Base-by-base conservation (phyloP, 2,329 filamentous ascomycete genomes). In the Alternaria brassicae region DNA sequence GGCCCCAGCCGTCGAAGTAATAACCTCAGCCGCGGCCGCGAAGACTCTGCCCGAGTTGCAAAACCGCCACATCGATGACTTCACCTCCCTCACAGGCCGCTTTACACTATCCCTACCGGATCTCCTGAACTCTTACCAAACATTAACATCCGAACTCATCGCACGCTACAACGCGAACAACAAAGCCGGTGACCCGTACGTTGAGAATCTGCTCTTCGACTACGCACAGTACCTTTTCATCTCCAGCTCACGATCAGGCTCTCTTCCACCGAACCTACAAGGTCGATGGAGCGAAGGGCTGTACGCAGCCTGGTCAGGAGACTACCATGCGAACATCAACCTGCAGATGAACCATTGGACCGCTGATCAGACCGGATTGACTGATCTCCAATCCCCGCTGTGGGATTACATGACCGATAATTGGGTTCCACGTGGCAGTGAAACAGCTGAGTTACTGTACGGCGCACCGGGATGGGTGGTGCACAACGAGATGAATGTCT, bases 281-380 rank as follows among this genome's bases (percentile, higher is more conserved):
- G 85, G 86, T 0, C 78, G 80, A 17, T 88, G 86, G 86, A 81
- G 80, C 4, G 80, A 84, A 42, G 71, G 77, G 0, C 68, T 83
- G 3, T 63, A 65, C 0, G 76, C 80, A 4, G 79, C 81, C 0
- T 86, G 86, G 86, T 79, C 81, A 12, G 81, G 78, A 2, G 85
- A 88, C 63, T 88, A 86, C 56, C 85, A 86, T 52, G 78, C 81
- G 37, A 85, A 88, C 60, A 87, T 88, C 66, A 88, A 88, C 56
- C 56, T 87, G 0, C 84, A 88, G 62, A 88, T 87, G 86, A 88
- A 87, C 58, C 81, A 87, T 64, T 88, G 86, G 85, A 67, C 75
- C 2, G 80, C 81, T 2, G 84, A 86, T 32, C 80, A 84, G 52
- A 85, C 83, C 0, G 84, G 84, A 0, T 72, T 87, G 0, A 79